Base-by-base conservation (phyloP, 2,329 filamentous ascomycete species). In the Trichocomaceae sp. region DNA sequence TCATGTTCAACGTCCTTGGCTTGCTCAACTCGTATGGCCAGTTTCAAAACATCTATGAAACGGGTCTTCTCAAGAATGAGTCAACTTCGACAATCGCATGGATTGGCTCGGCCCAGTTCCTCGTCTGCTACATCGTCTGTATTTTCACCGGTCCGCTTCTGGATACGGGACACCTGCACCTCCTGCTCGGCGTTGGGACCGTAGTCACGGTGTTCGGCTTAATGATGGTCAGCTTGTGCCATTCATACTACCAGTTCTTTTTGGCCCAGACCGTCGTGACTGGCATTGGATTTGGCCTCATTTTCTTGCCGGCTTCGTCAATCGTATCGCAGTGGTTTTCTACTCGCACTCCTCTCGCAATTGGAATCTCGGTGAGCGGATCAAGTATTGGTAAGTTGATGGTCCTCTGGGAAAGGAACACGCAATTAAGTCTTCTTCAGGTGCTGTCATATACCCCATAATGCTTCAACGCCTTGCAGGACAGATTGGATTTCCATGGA, bases 121-220 rank as follows among this genome's bases (percentile, higher is more conserved):
- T 82, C 15, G 85, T 33, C 29, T 33, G 85, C 2, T 80, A 79
- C 53, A 46, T 83, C 0, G 85, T 78, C 60, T 84, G 87, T 62
- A 79, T 74, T 52, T 79, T 81, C 57, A 33, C 29, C 29, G 29
- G 29, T 33, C 29, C 29, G 29, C 8, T 33, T 12, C 29, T 33
- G 29, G 29, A 33, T 33, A 33, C 29, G 29, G 84, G 85, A 0
- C 83, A 83, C 0, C 75, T 77, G 26, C 76, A 71, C 47, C 68
- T 86, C 0, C 64, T 81, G 1, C 45, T 79, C 0, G 63, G 5
- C 29, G 12, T 33, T 70, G 29, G 80, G 80, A 19, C 2, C 69
- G 82, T 52, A 62, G 83, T 54, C 79, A 83, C 57, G 8, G 77
- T 82, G 50, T 79, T 83, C 52, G 79, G 79, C 3, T 66, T 83